A percentile compares a stretch with the other conserved stretches of the same genome.
These are phyloP conservation scores for Zymoseptoria ardabiliae DNA, from an alignment of 2,329 filamentous ascomycete species.

Conservation along the genomic window DNA sequence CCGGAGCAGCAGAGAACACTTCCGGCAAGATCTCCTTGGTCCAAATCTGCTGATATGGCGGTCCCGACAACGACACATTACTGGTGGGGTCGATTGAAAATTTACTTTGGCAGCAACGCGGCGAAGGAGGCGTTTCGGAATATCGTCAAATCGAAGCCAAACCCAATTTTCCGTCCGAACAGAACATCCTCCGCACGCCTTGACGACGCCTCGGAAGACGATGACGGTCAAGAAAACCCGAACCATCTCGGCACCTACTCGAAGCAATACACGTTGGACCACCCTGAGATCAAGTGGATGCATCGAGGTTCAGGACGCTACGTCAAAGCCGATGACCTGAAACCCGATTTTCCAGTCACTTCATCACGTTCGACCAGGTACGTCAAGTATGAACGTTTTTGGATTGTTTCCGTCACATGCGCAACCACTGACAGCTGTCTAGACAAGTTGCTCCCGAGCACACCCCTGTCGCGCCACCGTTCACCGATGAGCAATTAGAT, in stretches of 20 bases:
- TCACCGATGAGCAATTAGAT: constrained; percentile 8
- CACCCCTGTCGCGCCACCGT: constrained; percentile 5
- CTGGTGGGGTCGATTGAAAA: not conserved
- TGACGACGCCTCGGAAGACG: not conserved
- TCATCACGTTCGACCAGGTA: constrained; percentile 15
- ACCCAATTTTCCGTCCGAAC: not conserved
- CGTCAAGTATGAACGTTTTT: not conserved
- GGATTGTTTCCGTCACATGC: not conserved
- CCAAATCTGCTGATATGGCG: not conserved
- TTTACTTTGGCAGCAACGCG: not conserved
- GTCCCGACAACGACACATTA: not conserved
- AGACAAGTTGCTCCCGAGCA: constrained; percentile 10
- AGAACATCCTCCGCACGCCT: not conserved
- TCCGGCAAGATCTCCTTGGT: not conserved
- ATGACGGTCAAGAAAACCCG: constrained; percentile 16
- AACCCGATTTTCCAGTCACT: constrained; percentile 3
- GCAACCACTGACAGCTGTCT: constrained; percentile 1
- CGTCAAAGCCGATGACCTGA: constrained; percentile 19
- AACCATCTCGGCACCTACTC: constrained; percentile 28
- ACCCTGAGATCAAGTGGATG: constrained; percentile 28
- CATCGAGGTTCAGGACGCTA: constrained; percentile 31
- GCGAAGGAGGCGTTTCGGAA: not conserved
- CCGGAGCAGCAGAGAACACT: not conserved
- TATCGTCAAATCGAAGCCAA: not conserved
- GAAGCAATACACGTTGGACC: constrained; percentile 22